Conservation (phyloP, 768 basidiomycete genomes). For the Mycena polygramma region DNA sequence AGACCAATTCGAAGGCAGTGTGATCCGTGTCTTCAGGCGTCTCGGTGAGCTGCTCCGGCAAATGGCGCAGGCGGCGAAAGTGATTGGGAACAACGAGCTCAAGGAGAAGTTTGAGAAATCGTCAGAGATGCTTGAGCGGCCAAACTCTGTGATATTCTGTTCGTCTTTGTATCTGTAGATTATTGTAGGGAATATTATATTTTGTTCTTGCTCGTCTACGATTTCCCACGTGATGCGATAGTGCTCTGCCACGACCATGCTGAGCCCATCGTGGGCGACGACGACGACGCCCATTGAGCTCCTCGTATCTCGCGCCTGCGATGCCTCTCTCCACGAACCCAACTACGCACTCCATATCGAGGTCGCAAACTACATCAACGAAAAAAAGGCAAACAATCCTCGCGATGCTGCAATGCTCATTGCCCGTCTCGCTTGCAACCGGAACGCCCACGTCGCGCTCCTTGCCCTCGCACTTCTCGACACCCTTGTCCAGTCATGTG, state of each 20-base stretch:
- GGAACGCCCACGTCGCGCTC: slow-evolving; percentile 92
- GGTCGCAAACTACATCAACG: slow-evolving; percentile 92
- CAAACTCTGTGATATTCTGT: slow-evolving; percentile 94
- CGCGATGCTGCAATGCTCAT: slow-evolving; percentile 92
- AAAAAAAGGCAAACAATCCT: slow-evolving; percentile 96
- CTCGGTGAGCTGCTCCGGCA: slow-evolving; percentile 95
- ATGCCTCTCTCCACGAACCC: slow-evolving; percentile 87
- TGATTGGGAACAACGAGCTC: slow-evolving; percentile 95
- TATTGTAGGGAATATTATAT: not conserved
- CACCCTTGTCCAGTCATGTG: slow-evolving; percentile 94
- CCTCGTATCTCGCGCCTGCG: slow-evolving; percentile 86
- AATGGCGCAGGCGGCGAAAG: slow-evolving; percentile 96
- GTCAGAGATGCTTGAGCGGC: slow-evolving; percentile 93
- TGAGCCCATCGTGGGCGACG: slow-evolving; percentile 61
- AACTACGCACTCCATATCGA: slow-evolving; percentile 95
- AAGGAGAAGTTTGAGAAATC: slow-evolving; percentile 94
- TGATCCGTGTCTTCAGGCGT: slow-evolving; percentile 96
- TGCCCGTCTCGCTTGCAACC: slow-evolving; percentile 89
- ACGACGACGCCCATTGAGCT: slow-evolving; percentile 75
- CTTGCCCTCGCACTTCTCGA: slow-evolving; percentile 90
- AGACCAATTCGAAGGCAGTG: slow-evolving; percentile 95
- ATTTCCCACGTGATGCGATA: not conserved
- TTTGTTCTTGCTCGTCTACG: not conserved
- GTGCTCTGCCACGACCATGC: slow-evolving; percentile 50
- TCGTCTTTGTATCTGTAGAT: slow-evolving; percentile 83